phyloP scores from a whole-genome alignment of 768 basidiomycete species.

The Saitozyma sp. region DNA sequence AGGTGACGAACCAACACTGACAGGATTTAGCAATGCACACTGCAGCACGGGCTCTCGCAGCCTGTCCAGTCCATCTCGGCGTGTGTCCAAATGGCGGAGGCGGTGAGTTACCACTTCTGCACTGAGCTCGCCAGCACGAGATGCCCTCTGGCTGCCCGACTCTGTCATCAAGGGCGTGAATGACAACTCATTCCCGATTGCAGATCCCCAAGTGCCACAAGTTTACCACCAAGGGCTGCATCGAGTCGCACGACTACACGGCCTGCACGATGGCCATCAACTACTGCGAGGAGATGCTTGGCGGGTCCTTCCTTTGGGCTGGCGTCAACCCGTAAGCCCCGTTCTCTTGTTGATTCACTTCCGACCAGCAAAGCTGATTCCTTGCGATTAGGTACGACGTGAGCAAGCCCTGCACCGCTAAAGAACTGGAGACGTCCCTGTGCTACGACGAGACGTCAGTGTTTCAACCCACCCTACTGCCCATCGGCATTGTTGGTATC shows the following conservation, averaged over 20 bases:
- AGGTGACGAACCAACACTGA: background rate
- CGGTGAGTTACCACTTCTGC: constrained; percentile 25
- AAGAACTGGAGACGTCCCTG: constrained; percentile 57
- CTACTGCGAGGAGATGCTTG: constrained; percentile 67
- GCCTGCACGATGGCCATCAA: constrained; percentile 66
- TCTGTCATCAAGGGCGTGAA: background rate
- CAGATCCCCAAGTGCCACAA: constrained; percentile 68
- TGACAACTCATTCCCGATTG: background rate
- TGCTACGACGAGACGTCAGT: constrained; percentile 63
- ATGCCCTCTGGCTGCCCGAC: background rate
- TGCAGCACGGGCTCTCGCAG: constrained; percentile 34
- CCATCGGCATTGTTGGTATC: background rate
- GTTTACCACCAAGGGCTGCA: constrained; percentile 62
- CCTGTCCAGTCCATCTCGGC: constrained; percentile 37
- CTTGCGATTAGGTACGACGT: constrained; percentile 68
- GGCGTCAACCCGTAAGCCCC: constrained; percentile 53
- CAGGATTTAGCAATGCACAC: constrained; percentile 36
- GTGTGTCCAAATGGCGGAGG: constrained; percentile 48
- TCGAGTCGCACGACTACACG: constrained; percentile 67
- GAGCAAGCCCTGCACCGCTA: constrained; percentile 60
- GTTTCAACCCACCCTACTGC: too few species aligned
- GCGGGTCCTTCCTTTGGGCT: constrained; percentile 53
- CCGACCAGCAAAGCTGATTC: background rate
- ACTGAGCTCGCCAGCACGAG: background rate
- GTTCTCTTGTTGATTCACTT: background rate